Evolutionary conservation across 345 rosid species (phyloP).

Genomic region (Isatis tinctoria): DNA sequence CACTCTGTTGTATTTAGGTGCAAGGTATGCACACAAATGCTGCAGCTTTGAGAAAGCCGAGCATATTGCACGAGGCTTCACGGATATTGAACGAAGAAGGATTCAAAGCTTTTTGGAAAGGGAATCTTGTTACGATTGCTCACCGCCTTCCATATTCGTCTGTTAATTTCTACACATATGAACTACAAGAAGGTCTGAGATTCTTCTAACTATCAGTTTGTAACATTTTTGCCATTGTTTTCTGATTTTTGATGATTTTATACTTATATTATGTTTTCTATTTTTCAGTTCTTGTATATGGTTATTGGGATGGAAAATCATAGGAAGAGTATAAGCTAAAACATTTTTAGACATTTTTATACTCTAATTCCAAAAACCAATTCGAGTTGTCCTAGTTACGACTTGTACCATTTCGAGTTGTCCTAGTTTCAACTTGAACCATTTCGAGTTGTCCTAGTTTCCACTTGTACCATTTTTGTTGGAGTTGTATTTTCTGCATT

Average conservation of each 20-base stretch:
- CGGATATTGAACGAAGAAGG: conserved; percentile 83
- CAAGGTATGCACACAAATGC: conserved; percentile 91
- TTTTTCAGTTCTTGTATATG: conserved; percentile 53
- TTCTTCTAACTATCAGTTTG: too few species aligned
- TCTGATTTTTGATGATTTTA: neutral
- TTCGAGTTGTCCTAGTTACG: too few species aligned
- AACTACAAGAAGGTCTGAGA: conserved; percentile 65
- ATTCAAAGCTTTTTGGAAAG: too few species aligned
- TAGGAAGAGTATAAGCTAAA: conserved; percentile 43
- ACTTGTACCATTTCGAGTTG: too few species aligned
- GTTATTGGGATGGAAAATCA: conserved; percentile 49
- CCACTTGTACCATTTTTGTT: too few species aligned
- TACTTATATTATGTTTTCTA: neutral
- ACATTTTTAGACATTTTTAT: conserved; percentile 67
- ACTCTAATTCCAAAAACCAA: too few species aligned
- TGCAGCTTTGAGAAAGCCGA: conserved; percentile 56
- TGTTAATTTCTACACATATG: conserved; percentile 83
- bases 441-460: too few species aligned
- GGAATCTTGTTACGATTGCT: conserved; percentile 89
- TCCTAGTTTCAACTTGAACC: too few species aligned
- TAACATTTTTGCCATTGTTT: neutral
- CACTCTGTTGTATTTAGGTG: conserved; percentile 39
- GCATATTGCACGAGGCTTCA: conserved; percentile 85
- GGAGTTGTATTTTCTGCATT: too few species aligned
- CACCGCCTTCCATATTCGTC: conserved; percentile 95